Base-by-base conservation (phyloP, 2,329 filamentous ascomycete species). In the Penicillium psychrosexuale region DNA sequence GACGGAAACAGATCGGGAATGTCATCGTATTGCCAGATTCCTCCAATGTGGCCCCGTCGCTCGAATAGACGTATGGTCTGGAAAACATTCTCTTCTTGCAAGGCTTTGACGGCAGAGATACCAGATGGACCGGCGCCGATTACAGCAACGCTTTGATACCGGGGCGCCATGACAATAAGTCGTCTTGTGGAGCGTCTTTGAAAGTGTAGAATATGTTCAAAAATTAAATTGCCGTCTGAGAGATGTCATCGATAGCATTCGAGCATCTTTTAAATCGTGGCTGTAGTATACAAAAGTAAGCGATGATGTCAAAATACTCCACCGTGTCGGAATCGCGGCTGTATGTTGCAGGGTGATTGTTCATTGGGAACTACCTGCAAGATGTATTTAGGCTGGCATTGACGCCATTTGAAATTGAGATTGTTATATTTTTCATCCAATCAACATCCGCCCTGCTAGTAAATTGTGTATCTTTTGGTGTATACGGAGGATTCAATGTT, bases 41-140 rank as follows among this genome's bases (percentile, higher is more conserved):
- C 70, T 15, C 70, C 70, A 3, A 66, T 60, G 15, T 58, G 56
- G 49, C 69, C 59, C 33, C 65, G 64, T 52, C 70, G 58, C 52
- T 72, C 70, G 37, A 72, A 73, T 4, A 72, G 61, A 8, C 66
- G 64, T 45, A 72, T 67, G 0, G 39, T 64, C n/a, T 66, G 56
- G 46, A 73, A 73, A 8, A 55, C 51, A 1, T 69, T 66, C 51
- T 73, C 70, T 36, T 71, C 62, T 8, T 60, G 51, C 1, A 73
- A 59, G 3, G 70, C 70, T 31, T 66, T 63, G 8, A 65, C 58
- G 3, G 68, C 64, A 19, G 65, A 64, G 9, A 66, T 53, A 5
- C 68, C 69, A 7, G 68, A 66, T 5, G 68, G 69, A n/a, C 69
- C 69, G 13, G 67, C 63, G 2, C 69, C 68, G 13, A 60, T 57